Evolutionary conservation across 2,329 filamentous ascomycete species (phyloP).

Genomic region (Ophiosphaerella narmari): DNA sequence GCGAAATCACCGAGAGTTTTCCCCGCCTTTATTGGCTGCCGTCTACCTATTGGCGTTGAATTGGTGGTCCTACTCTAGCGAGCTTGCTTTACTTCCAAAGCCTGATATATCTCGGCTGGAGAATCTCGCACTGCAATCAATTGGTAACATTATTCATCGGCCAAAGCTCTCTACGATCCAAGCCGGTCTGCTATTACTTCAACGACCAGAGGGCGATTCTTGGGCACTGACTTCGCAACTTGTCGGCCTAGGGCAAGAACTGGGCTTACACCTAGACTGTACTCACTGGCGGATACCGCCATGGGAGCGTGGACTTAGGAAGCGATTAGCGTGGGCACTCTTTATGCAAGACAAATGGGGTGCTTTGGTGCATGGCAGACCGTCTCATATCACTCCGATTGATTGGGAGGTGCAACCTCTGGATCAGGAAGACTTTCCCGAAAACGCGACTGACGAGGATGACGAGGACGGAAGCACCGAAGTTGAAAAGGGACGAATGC

Average conservation of each 20-base stretch:
- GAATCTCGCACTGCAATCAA: slow-evolving; percentile 42
- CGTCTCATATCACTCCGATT: slow-evolving; percentile 57
- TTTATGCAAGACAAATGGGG: slow-evolving; percentile 70
- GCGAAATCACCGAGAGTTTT: slow-evolving; percentile 62
- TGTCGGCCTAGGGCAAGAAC: slow-evolving; percentile 45
- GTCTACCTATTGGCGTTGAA: slow-evolving; percentile 67
- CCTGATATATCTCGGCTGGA: slow-evolving; percentile 47
- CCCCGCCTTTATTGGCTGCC: slow-evolving; percentile 62
- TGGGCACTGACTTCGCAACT: slow-evolving; percentile 44
- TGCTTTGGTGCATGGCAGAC: slow-evolving; percentile 61
- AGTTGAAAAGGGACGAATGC: slow-evolving; percentile 41
- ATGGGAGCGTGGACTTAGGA: slow-evolving; percentile 66
- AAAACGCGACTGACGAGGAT: slow-evolving; percentile 38
- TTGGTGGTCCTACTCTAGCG: slow-evolving; percentile 64
- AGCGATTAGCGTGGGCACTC: slow-evolving; percentile 66
- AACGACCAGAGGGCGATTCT: slow-evolving; percentile 39
- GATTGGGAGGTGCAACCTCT: slow-evolving; percentile 61
- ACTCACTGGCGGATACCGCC: slow-evolving; percentile 64
- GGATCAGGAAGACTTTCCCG: slow-evolving; percentile 52
- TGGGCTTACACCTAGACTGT: slow-evolving; percentile 59
- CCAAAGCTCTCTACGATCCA: slow-evolving; percentile 50
- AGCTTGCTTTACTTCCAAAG: slow-evolving; percentile 52
- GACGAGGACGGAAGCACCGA: slow-evolving; percentile 42
- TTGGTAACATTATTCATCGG: slow-evolving; percentile 43
- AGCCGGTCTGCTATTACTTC: slow-evolving; percentile 46